These are phyloP conservation scores for Boletus reticuloceps DNA, from an alignment of 768 basidiomycete species.

Conservation along the genomic window DNA sequence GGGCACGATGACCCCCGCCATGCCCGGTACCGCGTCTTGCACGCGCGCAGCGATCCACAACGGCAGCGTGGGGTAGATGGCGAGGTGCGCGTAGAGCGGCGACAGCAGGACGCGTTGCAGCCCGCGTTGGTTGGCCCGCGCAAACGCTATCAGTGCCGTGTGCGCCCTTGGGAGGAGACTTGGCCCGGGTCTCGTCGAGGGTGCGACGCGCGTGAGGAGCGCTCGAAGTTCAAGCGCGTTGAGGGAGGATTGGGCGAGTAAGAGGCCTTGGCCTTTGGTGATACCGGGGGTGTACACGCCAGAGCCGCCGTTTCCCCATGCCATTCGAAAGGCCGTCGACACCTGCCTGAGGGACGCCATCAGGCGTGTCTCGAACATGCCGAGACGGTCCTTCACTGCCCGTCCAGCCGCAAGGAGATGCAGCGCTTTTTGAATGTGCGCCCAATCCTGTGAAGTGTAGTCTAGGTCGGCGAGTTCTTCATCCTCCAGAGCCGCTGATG, in stretches of 20 bases:
- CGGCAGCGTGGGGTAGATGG: conserved; percentile 63
- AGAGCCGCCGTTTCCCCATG: conserved; percentile 47
- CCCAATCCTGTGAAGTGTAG: conserved; percentile 89
- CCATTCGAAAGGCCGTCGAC: conserved; percentile 55
- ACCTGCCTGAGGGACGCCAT: conserved; percentile 56
- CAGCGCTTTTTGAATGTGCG: conserved; percentile 75
- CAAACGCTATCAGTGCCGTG: conserved; percentile 58
- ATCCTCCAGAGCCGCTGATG: conserved; percentile 28
- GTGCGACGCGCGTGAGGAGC: conserved; percentile 32
- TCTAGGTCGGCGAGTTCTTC: conserved; percentile 78
- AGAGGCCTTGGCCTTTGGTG: conserved; percentile 63
- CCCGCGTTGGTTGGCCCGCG: conserved; percentile 69
- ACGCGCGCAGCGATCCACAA: conserved; percentile 56
- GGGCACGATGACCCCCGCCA: conserved; percentile 60
- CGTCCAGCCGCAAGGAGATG: conserved; percentile 83
- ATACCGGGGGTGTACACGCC: conserved; percentile 55
- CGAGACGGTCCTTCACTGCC: conserved; percentile 65
- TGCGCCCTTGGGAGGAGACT: conserved; percentile 53
- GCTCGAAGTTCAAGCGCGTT: conserved; percentile 70
- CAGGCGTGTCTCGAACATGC: conserved; percentile 68
- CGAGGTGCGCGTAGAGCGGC: conserved; percentile 73
- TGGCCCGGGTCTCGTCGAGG: conserved; percentile 17
- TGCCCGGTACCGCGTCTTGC: conserved; percentile 22
- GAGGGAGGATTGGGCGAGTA: conserved; percentile 81
- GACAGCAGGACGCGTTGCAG: conserved; percentile 83